Evolutionary conservation across 2,329 filamentous ascomycete species (phyloP).

Genomic region (Coniochaeta prunicola): DNA sequence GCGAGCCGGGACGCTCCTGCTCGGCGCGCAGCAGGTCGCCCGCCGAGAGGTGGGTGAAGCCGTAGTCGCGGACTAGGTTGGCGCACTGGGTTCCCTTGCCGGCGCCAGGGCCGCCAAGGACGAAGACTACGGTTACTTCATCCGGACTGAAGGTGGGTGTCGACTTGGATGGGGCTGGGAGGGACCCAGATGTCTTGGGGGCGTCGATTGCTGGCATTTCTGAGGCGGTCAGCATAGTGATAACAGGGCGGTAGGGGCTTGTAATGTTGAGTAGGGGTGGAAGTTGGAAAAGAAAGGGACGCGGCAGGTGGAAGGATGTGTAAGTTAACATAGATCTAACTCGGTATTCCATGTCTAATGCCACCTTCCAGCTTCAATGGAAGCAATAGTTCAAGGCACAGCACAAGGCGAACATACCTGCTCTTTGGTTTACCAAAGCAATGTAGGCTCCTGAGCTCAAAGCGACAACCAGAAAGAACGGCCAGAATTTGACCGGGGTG

Average conservation of each 20-base stretch:
- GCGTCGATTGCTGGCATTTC: conserved; percentile 29
- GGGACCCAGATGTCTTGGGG: conserved; percentile 26
- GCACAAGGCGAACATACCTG: conserved; percentile 23
- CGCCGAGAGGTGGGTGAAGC: conserved; percentile 88
- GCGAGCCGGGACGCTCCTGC: conserved; percentile 75
- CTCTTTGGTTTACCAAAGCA: conserved; percentile 40
- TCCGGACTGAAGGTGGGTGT: conserved; percentile 66
- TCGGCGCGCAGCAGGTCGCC: conserved; percentile 92
- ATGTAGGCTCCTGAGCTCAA: conserved; percentile 42
- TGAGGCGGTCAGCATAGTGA: conserved; percentile 8
- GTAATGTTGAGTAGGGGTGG: background rate
- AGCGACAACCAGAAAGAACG: conserved; percentile 43
- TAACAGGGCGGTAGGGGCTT: background rate
- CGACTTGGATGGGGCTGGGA: conserved; percentile 41
- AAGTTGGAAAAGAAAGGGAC: background rate
- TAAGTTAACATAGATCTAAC: too few relatives aligned
- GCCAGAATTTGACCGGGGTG: conserved; percentile 46
- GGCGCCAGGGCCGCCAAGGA: conserved; percentile 89
- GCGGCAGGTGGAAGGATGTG: too few relatives aligned
- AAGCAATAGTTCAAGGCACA: background rate
- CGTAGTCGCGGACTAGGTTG: conserved; percentile 78
- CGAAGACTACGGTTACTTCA: conserved; percentile 88
- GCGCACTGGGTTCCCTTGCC: conserved; percentile 96
- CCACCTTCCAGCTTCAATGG: background rate
- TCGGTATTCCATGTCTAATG: too few relatives aligned